Base-by-base conservation (phyloP, 495 filamentous ascomycete species). In the Bombardia bombarda region DNA sequence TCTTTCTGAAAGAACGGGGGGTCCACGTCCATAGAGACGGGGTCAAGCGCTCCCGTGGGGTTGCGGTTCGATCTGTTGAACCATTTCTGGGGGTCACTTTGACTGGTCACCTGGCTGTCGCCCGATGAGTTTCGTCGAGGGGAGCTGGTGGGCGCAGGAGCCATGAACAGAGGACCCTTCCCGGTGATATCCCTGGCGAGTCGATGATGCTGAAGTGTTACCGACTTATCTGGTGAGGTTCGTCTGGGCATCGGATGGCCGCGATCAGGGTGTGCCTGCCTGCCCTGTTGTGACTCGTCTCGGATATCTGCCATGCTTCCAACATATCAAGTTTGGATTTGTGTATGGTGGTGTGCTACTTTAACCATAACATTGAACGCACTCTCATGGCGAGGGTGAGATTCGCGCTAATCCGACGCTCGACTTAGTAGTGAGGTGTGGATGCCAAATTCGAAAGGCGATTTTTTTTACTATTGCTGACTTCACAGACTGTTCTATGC, bases 1-100 rank as follows among this genome's bases (percentile, higher is more conserved):
- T 64, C 60, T 34, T 67, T 68, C 14, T 66, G 66, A 30, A 67
- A 78, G 30, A 74, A 79, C 3, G 75, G 78, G 2, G 73, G 73
- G 38, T 80, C 75, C 32, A 77, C 66, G 43, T 71, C 66, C 61
- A 69, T 70, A 1, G 53, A 41, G 3, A 30, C 44, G 31, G 52
- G 43, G 13, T 66, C 58, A 37, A 58, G 55, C 12, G 39, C 58
- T 16, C 40, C 50, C 37, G 43, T 56, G 7, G 66, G 57, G 34
- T 67, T 69, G 32, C 55, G 55, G 34, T 74, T 74, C 13, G 64
- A 70, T 7, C 46, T 48, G 36, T 69, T 58, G 51, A 73, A 73
- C 72, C 72, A 76, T 21, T 54, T 63, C 32, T 60, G 64, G 3
- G 65, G 50, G 21, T 69, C 66, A 35, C 66, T 68, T 7, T 50